Evolutionary conservation across 2,329 filamentous ascomycete genomes (phyloP).

Genomic region (Ascochyta koolunga): DNA sequence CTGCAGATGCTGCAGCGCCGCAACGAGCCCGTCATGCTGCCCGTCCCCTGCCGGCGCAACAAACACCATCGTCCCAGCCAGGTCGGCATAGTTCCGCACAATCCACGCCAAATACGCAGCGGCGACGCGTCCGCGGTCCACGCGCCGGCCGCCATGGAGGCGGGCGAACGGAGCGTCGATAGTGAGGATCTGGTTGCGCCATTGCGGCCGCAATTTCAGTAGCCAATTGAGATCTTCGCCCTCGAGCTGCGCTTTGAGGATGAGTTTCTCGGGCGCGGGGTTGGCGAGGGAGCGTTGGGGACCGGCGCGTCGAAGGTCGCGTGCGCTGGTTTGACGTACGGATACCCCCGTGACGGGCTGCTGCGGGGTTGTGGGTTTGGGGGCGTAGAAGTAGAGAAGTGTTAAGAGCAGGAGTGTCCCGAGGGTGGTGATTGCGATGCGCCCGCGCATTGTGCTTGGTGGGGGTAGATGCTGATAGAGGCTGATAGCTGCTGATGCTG

Average conservation of each 20-base stretch:
- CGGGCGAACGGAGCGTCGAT: constrained; percentile 19
- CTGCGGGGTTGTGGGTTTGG: neutral
- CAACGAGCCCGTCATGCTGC: too few species aligned
- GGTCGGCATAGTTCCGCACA: constrained; percentile 30
- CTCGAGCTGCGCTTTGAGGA: constrained; percentile 21
- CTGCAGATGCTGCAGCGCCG: too few species aligned
- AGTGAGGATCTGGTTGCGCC: constrained; percentile 51
- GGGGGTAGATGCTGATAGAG: neutral
- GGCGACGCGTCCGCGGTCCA: constrained; percentile 31
- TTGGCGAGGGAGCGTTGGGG: constrained; percentile 2
- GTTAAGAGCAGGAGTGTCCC: neutral
- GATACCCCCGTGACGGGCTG: too few species aligned
- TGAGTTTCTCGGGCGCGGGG: constrained; percentile 6
- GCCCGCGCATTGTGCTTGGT: neutral
- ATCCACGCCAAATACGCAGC: constrained; percentile 34
- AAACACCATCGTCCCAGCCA: constrained; percentile 27
- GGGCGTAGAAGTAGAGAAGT: neutral
- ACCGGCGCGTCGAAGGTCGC: neutral
- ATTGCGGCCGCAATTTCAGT: constrained; percentile 25
- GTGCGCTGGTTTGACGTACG: constrained; percentile 18
- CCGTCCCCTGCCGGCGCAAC: constrained; percentile 24
- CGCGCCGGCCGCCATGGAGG: constrained; percentile 9
- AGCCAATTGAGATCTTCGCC: constrained; percentile 26
- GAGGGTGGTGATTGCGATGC: neutral
- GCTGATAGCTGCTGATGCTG: neutral